Base-by-base conservation (phyloP, 257 asterid genomes). In the Gynochthodes officinalis region DNA sequence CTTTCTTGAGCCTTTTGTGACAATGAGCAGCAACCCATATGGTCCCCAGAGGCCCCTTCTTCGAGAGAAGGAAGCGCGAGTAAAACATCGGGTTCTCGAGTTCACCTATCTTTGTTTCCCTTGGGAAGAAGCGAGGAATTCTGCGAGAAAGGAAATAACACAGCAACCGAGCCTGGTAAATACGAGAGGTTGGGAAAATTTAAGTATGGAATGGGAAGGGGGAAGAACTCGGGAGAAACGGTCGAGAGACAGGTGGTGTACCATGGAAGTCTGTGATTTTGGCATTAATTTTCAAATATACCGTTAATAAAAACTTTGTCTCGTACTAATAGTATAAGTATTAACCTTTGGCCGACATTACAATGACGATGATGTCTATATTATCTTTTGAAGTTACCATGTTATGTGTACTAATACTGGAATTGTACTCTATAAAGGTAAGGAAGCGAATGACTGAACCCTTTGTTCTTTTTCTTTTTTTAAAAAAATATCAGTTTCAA, bases 1-100 rank as follows among this genome's bases (percentile, higher is more conserved):
- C 77, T 55, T 83, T 89, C 42, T 86, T 83, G 12, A 92, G 88
- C 75, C 84, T 82, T 35, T 84, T 85, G 75, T 76, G 83, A 78
- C 90, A 87, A 81, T 95, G 99, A 73, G 96, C 99, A 75, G 99
- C 99, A 88, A 85, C 58, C 99, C 99, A 95, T 67, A 95, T 78
- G 69, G 79, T 82, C 73, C 93, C 95, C 53, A 92, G 73, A 52
- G 83, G 81, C 81, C 91, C 98, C 74, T 86, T 92, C 85, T 83
- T 95, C 23, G 98, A 90, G 30, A 95, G 86, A 39, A 95, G 84
- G 43, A 83, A 72, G 67, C 85, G 90, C 28, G 96, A 87, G 82
- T 86, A 84, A 74, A 95, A 87, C 99, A 95, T 95, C 33, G 49
- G 44, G 48, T 72, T 70, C 58, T 12, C 48, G 12, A 21, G 11